Conservation (phyloP, 768 basidiomycete genomes). For the Fomitopsis pulvina region DNA sequence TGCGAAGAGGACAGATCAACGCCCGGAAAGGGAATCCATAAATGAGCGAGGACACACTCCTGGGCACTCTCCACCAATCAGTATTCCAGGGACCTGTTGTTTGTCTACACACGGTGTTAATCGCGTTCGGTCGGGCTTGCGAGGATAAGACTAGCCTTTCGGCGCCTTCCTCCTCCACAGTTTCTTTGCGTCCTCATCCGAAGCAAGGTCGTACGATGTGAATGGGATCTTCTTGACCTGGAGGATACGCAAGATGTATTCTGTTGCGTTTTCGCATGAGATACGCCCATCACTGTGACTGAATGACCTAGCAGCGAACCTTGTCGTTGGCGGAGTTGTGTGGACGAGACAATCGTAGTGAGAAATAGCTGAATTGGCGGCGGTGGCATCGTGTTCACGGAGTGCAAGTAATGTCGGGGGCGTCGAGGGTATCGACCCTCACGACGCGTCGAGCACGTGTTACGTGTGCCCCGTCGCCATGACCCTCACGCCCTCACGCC, state of each 20-base stretch:
- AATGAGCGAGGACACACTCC: slow-evolving; percentile 48
- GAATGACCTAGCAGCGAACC: slow-evolving; percentile 32
- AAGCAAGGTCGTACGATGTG: slow-evolving; percentile 78
- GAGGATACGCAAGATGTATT: slow-evolving; percentile 74
- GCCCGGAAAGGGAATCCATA: background rate
- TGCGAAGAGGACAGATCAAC: slow-evolving; percentile 20
- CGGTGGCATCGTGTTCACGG: slow-evolving; percentile 47
- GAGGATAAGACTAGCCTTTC: slow-evolving; percentile 33
- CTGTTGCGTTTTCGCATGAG: slow-evolving; percentile 30
- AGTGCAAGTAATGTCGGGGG: background rate
- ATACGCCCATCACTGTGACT: background rate
- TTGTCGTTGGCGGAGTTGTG: slow-evolving; percentile 72
- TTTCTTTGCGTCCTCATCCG: slow-evolving; percentile 72
- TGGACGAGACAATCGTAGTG: slow-evolving; percentile 84
- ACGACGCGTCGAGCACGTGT: slow-evolving; percentile 4
- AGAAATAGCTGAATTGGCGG: slow-evolving; percentile 80
- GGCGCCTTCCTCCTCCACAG: slow-evolving; percentile 83
- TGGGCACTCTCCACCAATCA: slow-evolving; percentile 69
- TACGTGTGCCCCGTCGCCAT: slow-evolving; percentile 4
- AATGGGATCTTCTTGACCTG: slow-evolving; percentile 85
- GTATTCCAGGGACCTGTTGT: slow-evolving; percentile 78
- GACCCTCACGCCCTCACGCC: slow-evolving; percentile 7
- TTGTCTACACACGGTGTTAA: slow-evolving; percentile 44
- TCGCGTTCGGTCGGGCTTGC: background rate
- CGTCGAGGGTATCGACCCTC: too few relatives aligned